A percentile compares a stretch with the other conserved stretches of the same genome.
Evolutionary conservation across 2,329 filamentous ascomycete species (phyloP).

Genomic region (Endoconidiophora polonica): DNA sequence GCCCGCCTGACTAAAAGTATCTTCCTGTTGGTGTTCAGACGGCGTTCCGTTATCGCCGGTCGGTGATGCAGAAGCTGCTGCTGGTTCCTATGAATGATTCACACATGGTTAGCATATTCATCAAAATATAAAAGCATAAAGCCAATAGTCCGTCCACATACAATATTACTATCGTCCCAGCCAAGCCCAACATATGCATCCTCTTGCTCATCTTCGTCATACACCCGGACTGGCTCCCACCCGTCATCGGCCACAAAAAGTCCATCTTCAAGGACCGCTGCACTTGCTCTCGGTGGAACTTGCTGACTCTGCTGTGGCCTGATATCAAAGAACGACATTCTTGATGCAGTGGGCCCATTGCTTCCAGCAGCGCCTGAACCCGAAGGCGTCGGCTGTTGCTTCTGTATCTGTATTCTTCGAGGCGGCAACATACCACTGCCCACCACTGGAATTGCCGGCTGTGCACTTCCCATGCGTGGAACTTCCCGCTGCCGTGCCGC

Average conservation of each 20-base stretch:
- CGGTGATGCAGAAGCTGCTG: too few relatives aligned
- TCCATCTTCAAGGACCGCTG: constrained; percentile 40
- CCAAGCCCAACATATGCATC: constrained; percentile 51
- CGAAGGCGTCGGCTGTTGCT: not conserved
- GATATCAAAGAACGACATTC: constrained; percentile 23
- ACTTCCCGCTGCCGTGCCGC: not conserved
- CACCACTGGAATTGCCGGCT: constrained; percentile 19
- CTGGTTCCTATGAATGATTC: too few relatives aligned
- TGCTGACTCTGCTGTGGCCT: constrained; percentile 31
- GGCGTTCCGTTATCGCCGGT: not conserved
- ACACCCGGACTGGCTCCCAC: constrained; percentile 50
- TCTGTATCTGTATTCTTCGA: not conserved
- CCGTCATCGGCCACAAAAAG: constrained; percentile 61
- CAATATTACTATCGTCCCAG: constrained; percentile 46
- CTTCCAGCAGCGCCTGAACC: not conserved
- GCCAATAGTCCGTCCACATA: too few relatives aligned
- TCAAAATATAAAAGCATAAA: too few relatives aligned
- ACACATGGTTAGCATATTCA: too few relatives aligned
- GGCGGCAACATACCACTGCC: constrained; percentile 5
- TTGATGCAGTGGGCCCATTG: constrained; percentile 1
- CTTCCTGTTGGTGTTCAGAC: not conserved
- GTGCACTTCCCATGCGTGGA: constrained; percentile 16
- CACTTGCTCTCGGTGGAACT: constrained; percentile 34
- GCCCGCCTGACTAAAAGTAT: constrained; percentile 1
- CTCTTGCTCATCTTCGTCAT: constrained; percentile 42